These are phyloP conservation scores for Colletotrichum agaves DNA, from an alignment of 2,329 filamentous ascomycete genomes.

Conservation along the genomic window DNA sequence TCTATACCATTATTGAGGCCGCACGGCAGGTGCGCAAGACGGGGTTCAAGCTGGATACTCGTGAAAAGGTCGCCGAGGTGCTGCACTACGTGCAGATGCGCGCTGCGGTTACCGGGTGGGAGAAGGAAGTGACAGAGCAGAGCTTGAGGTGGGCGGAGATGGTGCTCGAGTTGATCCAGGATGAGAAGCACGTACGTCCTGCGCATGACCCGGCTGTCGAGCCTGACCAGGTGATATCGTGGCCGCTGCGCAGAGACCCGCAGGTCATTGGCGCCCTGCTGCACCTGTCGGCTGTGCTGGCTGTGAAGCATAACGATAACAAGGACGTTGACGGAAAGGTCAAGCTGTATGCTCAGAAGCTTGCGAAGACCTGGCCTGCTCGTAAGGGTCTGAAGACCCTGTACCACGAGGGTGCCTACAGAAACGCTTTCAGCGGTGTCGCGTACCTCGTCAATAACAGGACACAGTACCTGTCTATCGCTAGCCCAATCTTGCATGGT, in stretches of 20 bases:
- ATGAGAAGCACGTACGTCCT: constrained; percentile 49
- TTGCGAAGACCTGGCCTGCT: constrained; percentile 55
- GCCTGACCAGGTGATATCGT: not conserved
- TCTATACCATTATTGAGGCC: constrained; percentile 61
- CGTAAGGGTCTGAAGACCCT: constrained; percentile 49
- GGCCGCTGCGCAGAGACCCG: constrained; percentile 54
- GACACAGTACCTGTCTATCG: constrained; percentile 50
- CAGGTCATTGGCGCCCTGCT: constrained; percentile 54
- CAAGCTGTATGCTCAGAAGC: constrained; percentile 48
- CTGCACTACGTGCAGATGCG: constrained; percentile 53
- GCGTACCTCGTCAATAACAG: constrained; percentile 46
- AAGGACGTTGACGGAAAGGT: constrained; percentile 49
- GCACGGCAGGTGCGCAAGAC: constrained; percentile 59
- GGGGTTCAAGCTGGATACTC: constrained; percentile 53
- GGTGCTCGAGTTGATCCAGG: constrained; percentile 61
- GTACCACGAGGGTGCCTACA: constrained; percentile 48
- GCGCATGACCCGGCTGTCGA: not conserved
- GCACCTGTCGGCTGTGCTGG: constrained; percentile 56
- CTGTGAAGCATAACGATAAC: constrained; percentile 46
- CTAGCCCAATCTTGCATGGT: constrained; percentile 51
- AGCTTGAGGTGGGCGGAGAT: constrained; percentile 58
- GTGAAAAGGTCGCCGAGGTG: constrained; percentile 54
- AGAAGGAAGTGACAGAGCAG: constrained; percentile 49
- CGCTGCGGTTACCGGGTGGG: constrained; percentile 52
- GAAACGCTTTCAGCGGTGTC: constrained; percentile 20